Percentiles rank a stretch among this genome's conserved stretches.
Conservation (phyloP, 495 filamentous ascomycete genomes). For the Lasiosphaeris hirsuta region DNA sequence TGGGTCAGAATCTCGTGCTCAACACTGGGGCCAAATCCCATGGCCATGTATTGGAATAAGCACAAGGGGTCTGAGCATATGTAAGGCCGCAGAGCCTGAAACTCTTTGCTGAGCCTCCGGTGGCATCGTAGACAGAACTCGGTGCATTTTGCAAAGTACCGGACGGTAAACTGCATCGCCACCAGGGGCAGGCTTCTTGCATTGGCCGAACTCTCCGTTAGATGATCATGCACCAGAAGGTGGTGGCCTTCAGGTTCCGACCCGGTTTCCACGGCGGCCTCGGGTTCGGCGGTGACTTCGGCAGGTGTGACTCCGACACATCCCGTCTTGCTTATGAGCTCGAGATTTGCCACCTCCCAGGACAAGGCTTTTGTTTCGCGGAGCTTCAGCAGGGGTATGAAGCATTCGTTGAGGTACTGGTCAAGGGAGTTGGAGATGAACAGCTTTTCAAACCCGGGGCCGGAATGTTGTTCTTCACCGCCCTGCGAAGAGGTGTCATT, state of each 20-base stretch:
- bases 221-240: conserved; percentile 50
- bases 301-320: background rate
- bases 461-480: background rate
- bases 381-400: conserved; percentile 60
- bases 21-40: conserved; percentile 80
- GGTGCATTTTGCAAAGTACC: conserved; percentile 77
- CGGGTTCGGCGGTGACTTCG: conserved; percentile 17
- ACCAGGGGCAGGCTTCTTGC: conserved; percentile 58
- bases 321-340: conserved; percentile 28
- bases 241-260: background rate
- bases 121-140: conserved; percentile 90
- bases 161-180: conserved; percentile 76
- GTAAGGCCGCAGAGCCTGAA: conserved; percentile 88
- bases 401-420: conserved; percentile 64
- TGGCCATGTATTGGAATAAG: conserved; percentile 86
- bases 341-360: conserved; percentile 72
- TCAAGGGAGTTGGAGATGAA: conserved; percentile 75
- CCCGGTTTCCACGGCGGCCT: background rate
- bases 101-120: conserved; percentile 61
- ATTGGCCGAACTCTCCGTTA: conserved; percentile 27
- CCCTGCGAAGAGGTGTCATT: background rate
- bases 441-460: conserved; percentile 41
- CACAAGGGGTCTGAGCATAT: conserved; percentile 81
- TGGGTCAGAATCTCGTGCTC: conserved; percentile 80
- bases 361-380: conserved; percentile 50